Evolutionary conservation across 176 grass and related monocot species (phyloP), one percentile per base, ranked within the genome.

Genomic region (Thalia dealbata): DNA sequence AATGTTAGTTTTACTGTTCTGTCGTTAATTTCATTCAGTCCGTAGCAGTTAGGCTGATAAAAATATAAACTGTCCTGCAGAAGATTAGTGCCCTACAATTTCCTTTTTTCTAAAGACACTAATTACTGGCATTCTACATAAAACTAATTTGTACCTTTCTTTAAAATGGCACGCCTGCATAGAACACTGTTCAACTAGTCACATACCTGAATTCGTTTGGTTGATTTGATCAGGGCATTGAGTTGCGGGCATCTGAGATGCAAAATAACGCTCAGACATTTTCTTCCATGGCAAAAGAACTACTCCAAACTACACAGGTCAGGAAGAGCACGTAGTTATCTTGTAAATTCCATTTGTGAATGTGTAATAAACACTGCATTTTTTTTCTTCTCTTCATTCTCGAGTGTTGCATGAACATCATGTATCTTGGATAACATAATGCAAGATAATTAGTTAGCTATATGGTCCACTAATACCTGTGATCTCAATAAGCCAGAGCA

Each of bases 221-320:
- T 1, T 75, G n/a, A 46, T 46, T 63, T 24, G 16, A 25, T 0
- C 77, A 99, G 95, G 90, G 72, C 79, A 91, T 93, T 21, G 84
- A 82, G 26, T 56, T 86, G 63, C 82, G 83, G 59, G 73, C 95
- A 5, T 73, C 81, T 26, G 87, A 91, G 74, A 88, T 93, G 95
- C 83, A 81, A 2, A 91, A 75, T 22, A 87, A 81, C 43, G 95
- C 95, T 26, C 90, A 95, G 56, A 86, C 85, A 51, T 95, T 99
- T 78, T 99, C 95, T 3, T 78, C 90, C 22, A 88, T 99, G 95
- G 90, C 95, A 58, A 95, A 91, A 78, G 90, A 95, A 56, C 63
- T 99, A 60, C 79, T 89, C 23, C 68, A 73, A 28, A 72, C 72
- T 7, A 62, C 78, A 14, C 86, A 95, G 76, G 76, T 77, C 25